These are phyloP conservation scores for Atractiella rhizophila DNA, from an alignment of 768 basidiomycete genomes.

Conservation along the genomic window DNA sequence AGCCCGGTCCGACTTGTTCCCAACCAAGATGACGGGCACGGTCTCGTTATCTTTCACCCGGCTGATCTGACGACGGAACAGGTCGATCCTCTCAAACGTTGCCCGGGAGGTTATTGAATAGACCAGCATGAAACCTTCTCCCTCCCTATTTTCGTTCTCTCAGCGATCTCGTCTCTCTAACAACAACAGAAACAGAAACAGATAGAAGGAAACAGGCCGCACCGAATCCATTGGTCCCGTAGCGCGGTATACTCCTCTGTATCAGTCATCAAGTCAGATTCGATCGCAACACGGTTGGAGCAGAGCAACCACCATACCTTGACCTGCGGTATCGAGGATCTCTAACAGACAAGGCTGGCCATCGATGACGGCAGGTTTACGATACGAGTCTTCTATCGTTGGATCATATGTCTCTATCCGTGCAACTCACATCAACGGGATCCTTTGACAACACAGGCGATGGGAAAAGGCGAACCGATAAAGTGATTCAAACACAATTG, in stretches of 20 bases:
- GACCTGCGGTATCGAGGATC: constrained; percentile 31
- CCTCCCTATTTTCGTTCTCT: constrained; percentile 20
- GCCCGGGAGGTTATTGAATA: constrained; percentile 96
- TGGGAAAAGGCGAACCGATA: constrained; percentile 2
- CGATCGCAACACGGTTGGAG: neutral
- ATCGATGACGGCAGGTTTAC: constrained; percentile 67
- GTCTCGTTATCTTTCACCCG: constrained; percentile 89
- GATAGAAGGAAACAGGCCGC: neutral
- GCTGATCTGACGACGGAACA: constrained; percentile 74
- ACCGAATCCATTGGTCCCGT: constrained; percentile 19
- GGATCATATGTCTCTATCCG: constrained; percentile 16
- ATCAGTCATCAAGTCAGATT: neutral
- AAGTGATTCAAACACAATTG: constrained; percentile 20
- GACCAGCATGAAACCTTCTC: constrained; percentile 89
- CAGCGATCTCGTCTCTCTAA: neutral
- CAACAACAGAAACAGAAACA: neutral
- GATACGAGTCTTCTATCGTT: constrained; percentile 18
- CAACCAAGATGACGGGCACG: constrained; percentile 85
- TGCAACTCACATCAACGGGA: neutral
- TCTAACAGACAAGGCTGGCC: constrained; percentile 96
- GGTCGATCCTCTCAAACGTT: constrained; percentile 89
- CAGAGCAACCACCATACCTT: neutral
- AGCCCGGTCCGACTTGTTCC: constrained; percentile 93
- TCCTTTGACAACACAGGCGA: neutral
- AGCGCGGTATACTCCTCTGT: constrained; percentile 19